Evolutionary conservation across 495 filamentous ascomycete species (phyloP).

Genomic region (Penicillium atrosanguineum): DNA sequence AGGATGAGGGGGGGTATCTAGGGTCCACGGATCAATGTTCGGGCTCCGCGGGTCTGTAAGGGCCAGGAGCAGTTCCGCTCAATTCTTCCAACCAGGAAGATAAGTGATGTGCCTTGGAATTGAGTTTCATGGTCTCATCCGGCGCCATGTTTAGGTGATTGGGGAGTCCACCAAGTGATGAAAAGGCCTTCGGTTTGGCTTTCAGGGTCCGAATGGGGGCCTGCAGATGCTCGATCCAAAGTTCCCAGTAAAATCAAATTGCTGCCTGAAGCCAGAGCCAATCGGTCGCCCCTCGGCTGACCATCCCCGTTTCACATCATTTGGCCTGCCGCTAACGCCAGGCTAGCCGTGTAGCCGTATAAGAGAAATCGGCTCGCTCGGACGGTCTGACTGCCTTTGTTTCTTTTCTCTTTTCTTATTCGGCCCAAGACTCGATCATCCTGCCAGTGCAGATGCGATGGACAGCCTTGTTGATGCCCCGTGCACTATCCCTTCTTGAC

Average conservation of each 20-base stretch:
- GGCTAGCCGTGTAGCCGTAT: background rate
- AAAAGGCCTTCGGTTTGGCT: background rate
- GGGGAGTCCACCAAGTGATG: background rate
- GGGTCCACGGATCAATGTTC: constrained; percentile 3
- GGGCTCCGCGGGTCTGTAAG: background rate
- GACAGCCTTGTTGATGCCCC: constrained; percentile 4
- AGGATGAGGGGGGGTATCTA: background rate
- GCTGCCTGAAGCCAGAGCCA: constrained; percentile 1
- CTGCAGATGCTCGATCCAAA: background rate
- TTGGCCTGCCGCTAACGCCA: constrained; percentile 7
- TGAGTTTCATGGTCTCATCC: constrained; percentile 9
- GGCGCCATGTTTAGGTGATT: constrained; percentile 6
- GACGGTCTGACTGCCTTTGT: background rate
- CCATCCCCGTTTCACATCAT: constrained; percentile 13
- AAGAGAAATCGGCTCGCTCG: constrained; percentile 4
- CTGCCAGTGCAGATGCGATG: background rate
- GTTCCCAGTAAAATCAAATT: background rate
- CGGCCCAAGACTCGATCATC: background rate
- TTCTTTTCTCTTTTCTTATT: background rate
- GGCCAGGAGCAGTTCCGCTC: too few relatives aligned
- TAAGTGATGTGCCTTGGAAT: background rate
- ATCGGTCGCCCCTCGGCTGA: constrained; percentile 16
- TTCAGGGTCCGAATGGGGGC: background rate
- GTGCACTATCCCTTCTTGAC: constrained; percentile 1
- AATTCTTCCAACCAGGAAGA: background rate